Conservation (phyloP, 345 rosid genomes). For the Melaleuca quinquenervia region DNA sequence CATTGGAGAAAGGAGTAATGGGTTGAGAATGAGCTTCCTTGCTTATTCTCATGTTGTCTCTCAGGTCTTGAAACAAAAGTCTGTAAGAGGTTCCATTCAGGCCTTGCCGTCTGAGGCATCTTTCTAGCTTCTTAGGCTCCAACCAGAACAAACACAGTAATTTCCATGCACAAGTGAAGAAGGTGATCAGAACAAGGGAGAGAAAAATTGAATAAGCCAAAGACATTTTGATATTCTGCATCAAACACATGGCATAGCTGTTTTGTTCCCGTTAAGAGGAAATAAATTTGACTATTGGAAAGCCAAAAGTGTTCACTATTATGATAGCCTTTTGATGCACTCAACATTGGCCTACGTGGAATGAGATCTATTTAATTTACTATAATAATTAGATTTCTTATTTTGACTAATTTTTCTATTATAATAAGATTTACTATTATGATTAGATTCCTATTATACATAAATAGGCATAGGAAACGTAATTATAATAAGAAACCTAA, state of each 20-base stretch:
- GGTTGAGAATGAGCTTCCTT: neutral
- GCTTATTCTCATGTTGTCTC: neutral
- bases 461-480: too few species aligned
- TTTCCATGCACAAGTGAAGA: neutral
- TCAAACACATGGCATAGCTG: neutral
- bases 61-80: neutral
- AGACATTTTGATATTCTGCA: neutral
- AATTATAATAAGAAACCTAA: too few species aligned
- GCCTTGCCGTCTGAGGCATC: neutral
- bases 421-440: too few species aligned
- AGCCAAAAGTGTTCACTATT: too few species aligned
- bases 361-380: too few species aligned
- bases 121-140: neutral
- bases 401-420: too few species aligned
- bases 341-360: too few species aligned
- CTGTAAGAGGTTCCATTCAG: neutral
- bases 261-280: neutral
- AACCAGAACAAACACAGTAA: neutral
- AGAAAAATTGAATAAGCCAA: neutral
- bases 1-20: neutral
- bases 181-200: neutral
- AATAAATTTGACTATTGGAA: neutral
- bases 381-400: too few species aligned
- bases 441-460: too few species aligned
- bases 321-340: too few species aligned